phyloP scores from a whole-genome alignment of 2,329 filamentous ascomycete species.

The Alternaria angustiovoidea region DNA sequence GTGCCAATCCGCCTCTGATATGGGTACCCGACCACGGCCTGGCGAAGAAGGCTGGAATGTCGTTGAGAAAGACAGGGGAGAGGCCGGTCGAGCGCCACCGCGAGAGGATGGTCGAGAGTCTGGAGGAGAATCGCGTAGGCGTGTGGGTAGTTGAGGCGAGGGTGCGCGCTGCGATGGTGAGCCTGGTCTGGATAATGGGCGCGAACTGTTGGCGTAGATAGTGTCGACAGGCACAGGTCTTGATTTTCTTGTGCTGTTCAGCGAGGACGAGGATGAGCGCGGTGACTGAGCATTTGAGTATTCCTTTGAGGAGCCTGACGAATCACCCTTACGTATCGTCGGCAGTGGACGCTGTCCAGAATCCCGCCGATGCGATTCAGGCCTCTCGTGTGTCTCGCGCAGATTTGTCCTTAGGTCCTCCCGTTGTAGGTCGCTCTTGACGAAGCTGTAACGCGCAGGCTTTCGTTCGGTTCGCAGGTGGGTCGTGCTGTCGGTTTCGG shows the following conservation, averaged over 20 bases:
- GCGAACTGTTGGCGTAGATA: conserved; percentile 24
- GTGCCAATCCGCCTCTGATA: conserved; percentile 40
- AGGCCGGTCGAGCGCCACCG: conserved; percentile 33
- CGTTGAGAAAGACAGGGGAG: conserved; percentile 35
- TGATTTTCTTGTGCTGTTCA: conserved; percentile 30
- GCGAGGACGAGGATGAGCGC: conserved; percentile 42
- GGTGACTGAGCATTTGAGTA: conserved; percentile 40
- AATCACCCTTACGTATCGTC: conserved; percentile 26
- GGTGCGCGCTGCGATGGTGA: conserved; percentile 36
- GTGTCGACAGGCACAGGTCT: conserved; percentile 32
- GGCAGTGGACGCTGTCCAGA: conserved; percentile 23
- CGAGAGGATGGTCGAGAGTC: conserved; percentile 41
- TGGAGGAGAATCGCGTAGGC: conserved; percentile 33
- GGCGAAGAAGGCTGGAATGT: conserved; percentile 28
- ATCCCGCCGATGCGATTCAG: conserved; percentile 28
- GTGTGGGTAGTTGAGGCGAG: conserved; percentile 41
- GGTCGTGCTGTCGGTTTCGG: conserved; percentile 37
- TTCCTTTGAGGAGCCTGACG: conserved; percentile 39
- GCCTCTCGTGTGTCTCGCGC: conserved; percentile 24
- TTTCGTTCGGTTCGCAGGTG: conserved; percentile 43
- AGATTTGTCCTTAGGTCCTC: conserved; percentile 44
- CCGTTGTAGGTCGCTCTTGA: conserved; percentile 46
- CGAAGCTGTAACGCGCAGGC: conserved; percentile 52
- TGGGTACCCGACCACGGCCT: conserved; percentile 29
- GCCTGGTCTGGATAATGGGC: conserved; percentile 32